Percentiles rank a stretch among this genome's conserved stretches.
Evolutionary conservation across 2,329 filamentous ascomycete genomes (phyloP).

Genomic region (Beauveria sp.): DNA sequence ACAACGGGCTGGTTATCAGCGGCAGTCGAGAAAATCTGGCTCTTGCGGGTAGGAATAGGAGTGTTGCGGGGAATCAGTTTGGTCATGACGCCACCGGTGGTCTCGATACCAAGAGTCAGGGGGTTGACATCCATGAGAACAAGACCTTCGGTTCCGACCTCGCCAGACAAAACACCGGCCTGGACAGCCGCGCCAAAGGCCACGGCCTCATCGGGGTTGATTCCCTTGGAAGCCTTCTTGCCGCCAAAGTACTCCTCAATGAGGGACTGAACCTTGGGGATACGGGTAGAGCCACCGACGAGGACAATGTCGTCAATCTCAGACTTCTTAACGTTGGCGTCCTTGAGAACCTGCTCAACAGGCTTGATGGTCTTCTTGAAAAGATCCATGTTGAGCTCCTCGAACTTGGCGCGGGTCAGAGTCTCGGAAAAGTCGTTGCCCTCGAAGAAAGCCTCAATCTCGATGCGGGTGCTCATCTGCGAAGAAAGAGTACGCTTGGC

Average conservation of each 20-base stretch:
- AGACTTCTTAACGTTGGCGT: constrained; percentile 92
- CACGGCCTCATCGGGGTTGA: constrained; percentile 98
- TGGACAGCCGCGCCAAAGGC: constrained; percentile 96
- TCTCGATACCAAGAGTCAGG: constrained; percentile 93
- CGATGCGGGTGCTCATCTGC: constrained; percentile 86
- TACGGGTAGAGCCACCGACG: constrained; percentile 97
- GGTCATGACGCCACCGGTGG: constrained; percentile 95
- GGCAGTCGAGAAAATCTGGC: constrained; percentile 94
- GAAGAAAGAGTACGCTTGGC: constrained; percentile 97
- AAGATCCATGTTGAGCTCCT: constrained; percentile 96
- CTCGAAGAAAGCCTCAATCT: constrained; percentile 95
- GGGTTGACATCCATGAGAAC: constrained; percentile 98
- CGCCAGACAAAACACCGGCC: constrained; percentile 87
- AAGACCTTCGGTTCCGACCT: constrained; percentile 69
- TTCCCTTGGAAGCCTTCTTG: constrained; percentile 98
- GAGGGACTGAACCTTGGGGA: constrained; percentile 91
- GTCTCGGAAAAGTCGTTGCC: constrained; percentile 98
- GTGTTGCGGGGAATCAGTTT: constrained; percentile 94
- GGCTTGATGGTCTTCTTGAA: constrained; percentile 99
- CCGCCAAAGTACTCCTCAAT: constrained; percentile 92
- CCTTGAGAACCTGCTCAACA: constrained; percentile 96
- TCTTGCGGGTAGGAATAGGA: constrained; percentile 90
- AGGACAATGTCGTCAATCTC: constrained; percentile 96
- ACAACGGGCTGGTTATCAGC: constrained; percentile 96
- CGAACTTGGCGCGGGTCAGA: constrained; percentile 96